Evolutionary conservation across 352 stramenopile species (phyloP).

Genomic region (Phytophthora quininea): DNA sequence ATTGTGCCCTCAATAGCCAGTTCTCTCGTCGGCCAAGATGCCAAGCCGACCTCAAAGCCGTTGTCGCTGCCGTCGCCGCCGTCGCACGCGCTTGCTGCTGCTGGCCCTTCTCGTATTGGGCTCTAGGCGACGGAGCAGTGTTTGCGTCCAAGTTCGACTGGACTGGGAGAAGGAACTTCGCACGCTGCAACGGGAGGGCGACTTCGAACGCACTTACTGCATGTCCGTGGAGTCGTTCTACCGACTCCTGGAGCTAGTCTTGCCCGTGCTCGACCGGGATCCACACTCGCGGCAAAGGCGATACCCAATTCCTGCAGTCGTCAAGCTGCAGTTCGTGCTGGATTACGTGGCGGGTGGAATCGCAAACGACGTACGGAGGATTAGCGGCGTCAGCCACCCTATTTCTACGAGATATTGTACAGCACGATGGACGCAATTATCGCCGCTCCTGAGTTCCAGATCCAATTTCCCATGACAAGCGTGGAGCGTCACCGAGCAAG

Average conservation of each 20-base stretch:
- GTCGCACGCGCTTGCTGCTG: not conserved
- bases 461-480: not conserved
- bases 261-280: not conserved
- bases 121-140: not conserved
- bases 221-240: not conserved
- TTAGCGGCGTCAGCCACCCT: not conserved
- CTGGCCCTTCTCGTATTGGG: not conserved
- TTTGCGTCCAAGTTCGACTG: not conserved
- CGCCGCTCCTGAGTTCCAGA: not conserved
- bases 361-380: not conserved
- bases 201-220: not conserved
- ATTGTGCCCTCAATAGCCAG: not conserved
- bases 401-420: not conserved
- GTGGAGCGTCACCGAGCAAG: not conserved
- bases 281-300: not conserved
- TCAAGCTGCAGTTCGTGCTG: not conserved
- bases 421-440: constrained; percentile 9
- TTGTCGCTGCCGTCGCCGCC: not conserved
- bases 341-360: not conserved
- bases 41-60: not conserved
- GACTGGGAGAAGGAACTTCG: not conserved
- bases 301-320: not conserved
- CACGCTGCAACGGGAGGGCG: not conserved
- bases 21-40: not conserved
- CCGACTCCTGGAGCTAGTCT: not conserved